These are phyloP conservation scores for Boletus sp. DNA, from an alignment of 1,284 basidiomycete genomes.

Conservation along the genomic window DNA sequence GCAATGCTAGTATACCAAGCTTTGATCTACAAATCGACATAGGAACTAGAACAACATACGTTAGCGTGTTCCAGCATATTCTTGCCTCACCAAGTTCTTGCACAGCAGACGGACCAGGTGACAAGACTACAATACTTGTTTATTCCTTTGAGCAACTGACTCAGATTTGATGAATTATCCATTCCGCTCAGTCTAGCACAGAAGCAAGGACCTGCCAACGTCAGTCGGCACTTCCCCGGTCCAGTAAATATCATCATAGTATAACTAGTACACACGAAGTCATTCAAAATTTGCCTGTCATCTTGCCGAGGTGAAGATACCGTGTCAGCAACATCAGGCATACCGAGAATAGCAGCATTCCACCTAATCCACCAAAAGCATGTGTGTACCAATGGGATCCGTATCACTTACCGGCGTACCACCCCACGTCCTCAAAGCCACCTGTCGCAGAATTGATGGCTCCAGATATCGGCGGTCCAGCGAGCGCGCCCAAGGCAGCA, in stretches of 20 bases:
- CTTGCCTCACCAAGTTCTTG: no score
- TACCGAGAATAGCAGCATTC: slow-evolving; percentile 27
- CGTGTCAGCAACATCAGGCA: slow-evolving; percentile 25
- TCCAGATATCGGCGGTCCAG: slow-evolving; percentile 49
- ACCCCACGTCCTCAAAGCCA: slow-evolving; percentile 40
- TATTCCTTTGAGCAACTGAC: no score
- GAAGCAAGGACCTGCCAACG: no score
- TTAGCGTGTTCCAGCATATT: no score
- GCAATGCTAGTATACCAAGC: no score
- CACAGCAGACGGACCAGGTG: no score
- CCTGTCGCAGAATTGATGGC: slow-evolving; percentile 37
- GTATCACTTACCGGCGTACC: slow-evolving; percentile 40
- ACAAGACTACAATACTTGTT: no score
- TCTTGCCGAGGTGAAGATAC: slow-evolving; percentile 26
- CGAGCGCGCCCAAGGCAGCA: slow-evolving; percentile 42
- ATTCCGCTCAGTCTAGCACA: no score
- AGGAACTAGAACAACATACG: no score
- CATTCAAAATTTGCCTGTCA: slow-evolving; percentile 28
- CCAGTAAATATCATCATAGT: not conserved
- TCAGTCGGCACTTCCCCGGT: not conserved
- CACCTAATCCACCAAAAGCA: slow-evolving; percentile 19
- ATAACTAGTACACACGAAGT: not conserved
- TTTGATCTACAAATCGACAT: no score
- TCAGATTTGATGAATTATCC: no score
- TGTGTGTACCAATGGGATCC: slow-evolving; percentile 35